Percentiles rank a stretch among this genome's conserved stretches.
phyloP scores from a whole-genome alignment of 129 eudicot species.

The Erigeron canadensis region DNA sequence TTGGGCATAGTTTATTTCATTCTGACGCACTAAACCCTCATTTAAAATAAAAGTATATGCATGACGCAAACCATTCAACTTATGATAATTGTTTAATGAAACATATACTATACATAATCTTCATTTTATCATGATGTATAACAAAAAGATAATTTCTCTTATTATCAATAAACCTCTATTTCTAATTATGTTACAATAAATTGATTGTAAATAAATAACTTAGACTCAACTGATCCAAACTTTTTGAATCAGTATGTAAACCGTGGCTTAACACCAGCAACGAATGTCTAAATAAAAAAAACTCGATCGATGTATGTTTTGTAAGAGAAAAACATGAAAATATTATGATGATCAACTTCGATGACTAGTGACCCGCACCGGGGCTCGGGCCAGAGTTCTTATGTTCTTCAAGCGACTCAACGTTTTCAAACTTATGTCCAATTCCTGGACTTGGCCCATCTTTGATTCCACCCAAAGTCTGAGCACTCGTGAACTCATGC shows the following conservation, averaged over 20 bases:
- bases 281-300: neutral
- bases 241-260: neutral
- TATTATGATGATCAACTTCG: neutral
- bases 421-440: neutral
- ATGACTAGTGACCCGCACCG: constrained; percentile 36
- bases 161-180: too few species aligned
- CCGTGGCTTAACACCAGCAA: neutral
- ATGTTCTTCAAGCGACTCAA: constrained; percentile 12
- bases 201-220: neutral
- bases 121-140: too few species aligned
- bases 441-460: constrained; percentile 13
- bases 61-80: too few species aligned
- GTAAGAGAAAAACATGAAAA: constrained; percentile 6
- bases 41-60: too few species aligned
- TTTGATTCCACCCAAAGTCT: constrained; percentile 28
- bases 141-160: too few species aligned
- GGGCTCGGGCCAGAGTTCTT: constrained; percentile 37
- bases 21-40: too few species aligned
- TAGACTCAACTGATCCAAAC: neutral
- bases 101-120: too few species aligned
- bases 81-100: too few species aligned
- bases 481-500: neutral
- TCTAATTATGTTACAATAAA: neutral
- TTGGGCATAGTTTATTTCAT: too few species aligned
- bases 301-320: neutral